Percentiles rank a stretch among this genome's conserved stretches.
phyloP scores from a whole-genome alignment of 2,329 filamentous ascomycete genomes.

The Verticillium dahliae region DNA sequence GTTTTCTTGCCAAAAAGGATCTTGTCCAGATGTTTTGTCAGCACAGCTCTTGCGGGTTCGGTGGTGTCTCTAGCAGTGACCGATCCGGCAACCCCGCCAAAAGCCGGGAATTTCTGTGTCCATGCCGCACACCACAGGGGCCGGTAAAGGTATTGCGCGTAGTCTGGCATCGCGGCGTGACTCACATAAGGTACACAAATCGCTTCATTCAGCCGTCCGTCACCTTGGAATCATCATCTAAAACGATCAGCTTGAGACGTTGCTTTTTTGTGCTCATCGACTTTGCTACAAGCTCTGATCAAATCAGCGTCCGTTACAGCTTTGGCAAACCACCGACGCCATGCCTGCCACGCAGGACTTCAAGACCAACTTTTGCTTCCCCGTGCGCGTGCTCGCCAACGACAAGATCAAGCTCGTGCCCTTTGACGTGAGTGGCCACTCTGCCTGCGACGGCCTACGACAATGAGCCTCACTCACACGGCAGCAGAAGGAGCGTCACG shows the following conservation, averaged over 20 bases:
- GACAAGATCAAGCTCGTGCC: slow-evolving; percentile 12
- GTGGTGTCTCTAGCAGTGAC: not conserved
- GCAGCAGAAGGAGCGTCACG: slow-evolving; percentile 9
- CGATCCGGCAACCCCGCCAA: not conserved
- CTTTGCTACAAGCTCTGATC: not conserved
- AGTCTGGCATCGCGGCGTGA: not conserved
- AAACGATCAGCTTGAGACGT: too few relatives aligned
- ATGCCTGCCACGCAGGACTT: not conserved
- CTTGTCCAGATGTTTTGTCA: not conserved
- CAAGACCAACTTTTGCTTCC: slow-evolving; percentile 3
- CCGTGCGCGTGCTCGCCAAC: slow-evolving; percentile 5
- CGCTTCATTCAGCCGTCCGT: too few relatives aligned
- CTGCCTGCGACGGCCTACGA: not conserved
- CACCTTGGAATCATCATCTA: too few relatives aligned
- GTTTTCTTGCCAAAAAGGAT: not conserved
- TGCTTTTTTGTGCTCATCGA: too few relatives aligned
- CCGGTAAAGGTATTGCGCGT: too few relatives aligned
- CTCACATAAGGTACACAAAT: not conserved
- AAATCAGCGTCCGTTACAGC: not conserved
- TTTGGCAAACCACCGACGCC: not conserved
- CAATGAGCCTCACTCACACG: not conserved
- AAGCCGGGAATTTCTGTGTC: not conserved
- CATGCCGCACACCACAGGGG: not conserved
- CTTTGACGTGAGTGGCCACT: slow-evolving; percentile 3
- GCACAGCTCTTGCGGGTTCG: not conserved